Evolutionary conservation across 257 asterid species (phyloP), one percentile per base, ranked within the genome.

Genomic region (Echium plantagineum): DNA sequence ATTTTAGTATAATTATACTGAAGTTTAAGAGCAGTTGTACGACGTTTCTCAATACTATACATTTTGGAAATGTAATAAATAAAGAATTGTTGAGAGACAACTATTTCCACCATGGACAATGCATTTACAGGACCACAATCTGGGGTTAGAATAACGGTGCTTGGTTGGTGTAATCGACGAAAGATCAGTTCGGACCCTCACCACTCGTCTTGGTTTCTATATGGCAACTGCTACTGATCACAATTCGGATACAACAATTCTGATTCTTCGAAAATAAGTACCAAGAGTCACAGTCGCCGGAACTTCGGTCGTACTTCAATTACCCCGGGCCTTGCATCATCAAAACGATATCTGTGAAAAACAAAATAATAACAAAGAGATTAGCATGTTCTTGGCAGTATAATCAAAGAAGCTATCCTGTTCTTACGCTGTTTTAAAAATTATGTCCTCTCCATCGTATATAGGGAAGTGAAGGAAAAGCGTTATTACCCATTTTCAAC

Each of bases 251-350:
- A 6, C 49, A 12, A 42, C 16, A 42, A 35, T 35, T 35, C 10
- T 13, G 16, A 12, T 42, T 42, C 49, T 42, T 42, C 12, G 1
- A 35, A 35, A 35, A 7, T 2, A 4, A 35, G 2, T 5, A 35
- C 12, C 46, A 35, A 24, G 32, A 35, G 2, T 75, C 70, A 63
- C 35, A 2, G 68, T 53, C 49, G 69, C 66, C 84, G 74, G 58
- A 83, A 81, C 76, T 81, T 89, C 64, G 90, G 89, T 4, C 77
- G 73, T 21, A 85, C 77, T 61, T 71, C 69, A 63, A 89, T 70
- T 47, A 75, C 76, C 62, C 97, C 97, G 59, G 94, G 82, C 73
- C 91, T 74, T 26, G 82, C 66, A 53, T 86, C 95, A 47, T 86
- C 94, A 24, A 75, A 82, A 58, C 73, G 89, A 66, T 89, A 89